phyloP scores from a whole-genome alignment of 495 filamentous ascomycete species.

The Durotheca rogersii region DNA sequence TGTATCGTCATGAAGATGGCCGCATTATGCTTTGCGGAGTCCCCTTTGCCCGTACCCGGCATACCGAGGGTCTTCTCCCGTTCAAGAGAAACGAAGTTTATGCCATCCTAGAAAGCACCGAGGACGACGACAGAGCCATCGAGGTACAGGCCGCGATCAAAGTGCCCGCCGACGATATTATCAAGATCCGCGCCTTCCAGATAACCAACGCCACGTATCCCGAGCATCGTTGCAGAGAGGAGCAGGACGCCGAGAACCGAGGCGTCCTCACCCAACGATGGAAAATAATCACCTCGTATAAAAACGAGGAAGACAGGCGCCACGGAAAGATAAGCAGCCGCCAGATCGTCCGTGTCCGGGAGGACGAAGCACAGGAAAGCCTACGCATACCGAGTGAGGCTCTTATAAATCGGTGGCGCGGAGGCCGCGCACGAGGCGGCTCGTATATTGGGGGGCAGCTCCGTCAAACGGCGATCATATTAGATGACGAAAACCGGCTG shows the following conservation, averaged over 20 bases:
- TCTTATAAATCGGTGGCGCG: slow-evolving; percentile 33
- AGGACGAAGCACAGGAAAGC: neutral
- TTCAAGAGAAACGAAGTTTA: slow-evolving; percentile 36
- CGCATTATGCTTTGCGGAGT: slow-evolving; percentile 1
- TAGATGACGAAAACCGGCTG: slow-evolving; percentile 6
- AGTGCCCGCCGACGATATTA: slow-evolving; percentile 33
- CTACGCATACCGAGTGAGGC: slow-evolving; percentile 19
- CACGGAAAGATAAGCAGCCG: neutral
- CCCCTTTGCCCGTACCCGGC: neutral
- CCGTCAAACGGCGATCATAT: neutral
- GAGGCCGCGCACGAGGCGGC: slow-evolving; percentile 33
- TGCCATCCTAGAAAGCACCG: slow-evolving; percentile 46
- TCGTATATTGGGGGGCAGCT: slow-evolving; percentile 13
- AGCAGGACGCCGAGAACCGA: slow-evolving; percentile 15
- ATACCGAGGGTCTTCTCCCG: slow-evolving; percentile 1
- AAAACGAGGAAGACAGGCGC: neutral
- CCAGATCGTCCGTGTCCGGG: neutral
- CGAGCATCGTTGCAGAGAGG: slow-evolving; percentile 17
- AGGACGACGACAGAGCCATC: slow-evolving; percentile 36
- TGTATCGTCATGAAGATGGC: neutral
- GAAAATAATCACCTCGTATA: neutral
- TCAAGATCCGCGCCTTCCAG: slow-evolving; percentile 40
- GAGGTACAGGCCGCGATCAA: slow-evolving; percentile 45
- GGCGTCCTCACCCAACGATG: slow-evolving; percentile 20
- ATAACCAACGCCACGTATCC: slow-evolving; percentile 52